Conservation (phyloP, 805 yeast genomes). For the Starmerella potacharoeniae region DNA sequence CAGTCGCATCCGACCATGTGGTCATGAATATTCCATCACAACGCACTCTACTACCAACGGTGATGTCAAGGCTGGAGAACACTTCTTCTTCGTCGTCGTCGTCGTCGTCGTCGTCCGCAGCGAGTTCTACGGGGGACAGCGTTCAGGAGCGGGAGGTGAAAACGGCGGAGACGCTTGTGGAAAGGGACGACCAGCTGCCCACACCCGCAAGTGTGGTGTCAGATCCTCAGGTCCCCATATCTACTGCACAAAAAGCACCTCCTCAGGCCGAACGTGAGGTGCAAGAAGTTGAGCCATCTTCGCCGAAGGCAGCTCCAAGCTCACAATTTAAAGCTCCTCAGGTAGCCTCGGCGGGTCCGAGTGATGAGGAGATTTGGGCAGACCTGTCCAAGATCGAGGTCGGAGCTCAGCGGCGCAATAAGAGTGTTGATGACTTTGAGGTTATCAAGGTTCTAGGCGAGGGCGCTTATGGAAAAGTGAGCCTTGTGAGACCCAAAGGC, state of each 20-base stretch:
- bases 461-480: slow-evolving; percentile 92
- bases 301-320: not conserved
- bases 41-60: slow-evolving; percentile 11
- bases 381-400: slow-evolving; percentile 32
- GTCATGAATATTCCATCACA: not conserved
- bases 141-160: not conserved
- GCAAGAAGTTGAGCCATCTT: no score
- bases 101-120: not conserved
- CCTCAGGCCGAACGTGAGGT: no score
- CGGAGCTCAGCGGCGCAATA: slow-evolving; percentile 60
- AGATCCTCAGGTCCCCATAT: no score
- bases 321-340: not conserved
- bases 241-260: no score
- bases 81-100: not conserved
- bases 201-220: not conserved
- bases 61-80: not conserved
- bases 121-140: not conserved
- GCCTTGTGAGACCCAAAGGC: slow-evolving; percentile 40
- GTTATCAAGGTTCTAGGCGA: slow-evolving; percentile 76
- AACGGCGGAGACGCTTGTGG: not conserved
- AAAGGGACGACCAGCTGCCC: no score
- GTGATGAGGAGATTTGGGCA: not conserved
- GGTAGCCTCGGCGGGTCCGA: not conserved
- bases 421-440: slow-evolving; percentile 58
- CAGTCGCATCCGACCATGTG: not conserved